Percentiles rank a stretch among this genome's conserved stretches.
These are phyloP conservation scores for Podaxis sp. DNA, from an alignment of 768 basidiomycete genomes.

Conservation along the genomic window DNA sequence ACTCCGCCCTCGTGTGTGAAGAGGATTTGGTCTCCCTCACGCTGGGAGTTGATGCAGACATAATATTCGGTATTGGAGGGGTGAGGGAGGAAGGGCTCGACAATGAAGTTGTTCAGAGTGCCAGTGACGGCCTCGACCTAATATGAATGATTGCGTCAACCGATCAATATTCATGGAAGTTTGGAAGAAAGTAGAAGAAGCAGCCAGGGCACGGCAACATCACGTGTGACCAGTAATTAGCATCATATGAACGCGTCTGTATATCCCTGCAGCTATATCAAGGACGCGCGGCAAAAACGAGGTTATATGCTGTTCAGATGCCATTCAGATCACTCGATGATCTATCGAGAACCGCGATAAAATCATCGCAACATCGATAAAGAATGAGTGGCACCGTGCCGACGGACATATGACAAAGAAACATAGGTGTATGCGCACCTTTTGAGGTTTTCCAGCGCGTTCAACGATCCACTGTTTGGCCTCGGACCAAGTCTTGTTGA, in stretches of 20 bases:
- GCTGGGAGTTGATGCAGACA: conserved; percentile 94
- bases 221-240: conserved; percentile 26
- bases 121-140: conserved; percentile 95
- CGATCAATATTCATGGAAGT: conserved; percentile 13
- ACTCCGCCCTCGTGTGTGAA: conserved; percentile 99
- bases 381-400: conserved; percentile 9
- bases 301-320: conserved; percentile 6
- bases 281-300: conserved; percentile 12
- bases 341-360: conserved; percentile 11
- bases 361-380: conserved; percentile 7
- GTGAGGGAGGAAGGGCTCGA: conserved; percentile 99
- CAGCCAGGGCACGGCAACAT: conserved; percentile 9
- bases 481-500: conserved; percentile 92
- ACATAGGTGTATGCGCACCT: conserved; percentile 49
- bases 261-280: background rate
- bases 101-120: conserved; percentile 94
- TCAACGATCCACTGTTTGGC: conserved; percentile 86
- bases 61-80: conserved; percentile 94
- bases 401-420: conserved; percentile 5
- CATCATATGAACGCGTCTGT: conserved; percentile 8
- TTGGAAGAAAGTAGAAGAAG: conserved; percentile 1
- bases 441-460: conserved; percentile 89
- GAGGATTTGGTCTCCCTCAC: conserved; percentile 94
- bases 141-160: conserved; percentile 21
- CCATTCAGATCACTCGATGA: conserved; percentile 9